Base-by-base conservation (phyloP, 2,329 filamentous ascomycete species). In the Fusarium sp. region DNA sequence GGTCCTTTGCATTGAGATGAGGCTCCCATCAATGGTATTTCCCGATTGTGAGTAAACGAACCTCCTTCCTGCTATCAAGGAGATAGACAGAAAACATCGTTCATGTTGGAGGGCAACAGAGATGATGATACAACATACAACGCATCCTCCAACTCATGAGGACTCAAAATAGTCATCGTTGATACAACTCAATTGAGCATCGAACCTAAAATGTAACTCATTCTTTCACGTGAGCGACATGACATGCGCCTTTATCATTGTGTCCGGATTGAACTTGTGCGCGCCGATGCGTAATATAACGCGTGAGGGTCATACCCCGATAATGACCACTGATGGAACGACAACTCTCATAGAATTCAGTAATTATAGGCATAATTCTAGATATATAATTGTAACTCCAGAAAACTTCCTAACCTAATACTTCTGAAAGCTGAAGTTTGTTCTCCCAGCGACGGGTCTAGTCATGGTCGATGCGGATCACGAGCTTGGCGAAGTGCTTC, bases 401-500 rank as follows among this genome's bases (percentile, higher is more conserved):
- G n/a, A 27, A 15, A 3, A n/a, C 25, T 47, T 3, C 31, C 1
- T 1, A 29, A 47, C 11, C 10, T 27, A 7, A 11, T 4, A 10
- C 13, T 4, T n/a, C 7, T 9, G 4, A n/a, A 35, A 12, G 13
- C 10, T n/a, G 7, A 3, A 27, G 15, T 14, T 13, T 4, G 4
- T 12, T 45, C 10, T 22, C 22, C 0, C 9, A 25, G 2, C 2
- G 4, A 13, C 17, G 33, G 5, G 14, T 17, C 4, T 45, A 6
- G 13, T 13, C 20, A 14, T 77, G 71, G 15, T 76, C 67, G 31
- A 81, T 77, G 7, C 70, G 71, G 36, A 83, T 79, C 3, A 80
- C 57, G 29, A 82, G 73, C 71, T 83, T 83, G 5, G 81, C 74
- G 59, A 83, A 82, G 53, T 83, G 80, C 62, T 80, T 79, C 71